Conservation (phyloP, 345 rosid species). For the Psidium guajava region DNA sequence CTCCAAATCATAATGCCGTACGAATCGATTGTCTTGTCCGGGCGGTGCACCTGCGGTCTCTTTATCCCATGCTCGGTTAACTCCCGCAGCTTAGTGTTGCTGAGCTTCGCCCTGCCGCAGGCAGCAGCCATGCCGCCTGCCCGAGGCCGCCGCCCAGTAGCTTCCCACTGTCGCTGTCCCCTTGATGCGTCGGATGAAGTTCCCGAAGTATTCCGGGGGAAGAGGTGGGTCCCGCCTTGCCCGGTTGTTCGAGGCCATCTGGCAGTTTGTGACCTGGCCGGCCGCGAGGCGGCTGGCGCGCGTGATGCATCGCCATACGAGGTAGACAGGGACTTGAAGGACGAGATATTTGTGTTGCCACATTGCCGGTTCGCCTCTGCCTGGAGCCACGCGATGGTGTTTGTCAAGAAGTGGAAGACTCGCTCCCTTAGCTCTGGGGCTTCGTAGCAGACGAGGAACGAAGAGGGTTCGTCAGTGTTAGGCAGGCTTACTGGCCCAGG, state of each 20-base stretch:
- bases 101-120: slow-evolving; percentile 28
- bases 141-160: slow-evolving; percentile 40
- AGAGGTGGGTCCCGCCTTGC: slow-evolving; percentile 39
- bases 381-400: background rate
- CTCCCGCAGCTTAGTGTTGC: slow-evolving; percentile 15
- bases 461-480: slow-evolving; percentile 13
- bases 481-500: slow-evolving; percentile 37
- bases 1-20: slow-evolving; percentile 64
- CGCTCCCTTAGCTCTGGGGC: slow-evolving; percentile 40
- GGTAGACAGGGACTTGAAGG: slow-evolving; percentile 57
- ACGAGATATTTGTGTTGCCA: slow-evolving; percentile 23
- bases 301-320: slow-evolving; percentile 54
- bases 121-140: slow-evolving; percentile 18
- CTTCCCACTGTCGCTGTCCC: slow-evolving; percentile 30
- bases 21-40: slow-evolving; percentile 25
- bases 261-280: slow-evolving; percentile 25
- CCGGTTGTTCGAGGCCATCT: slow-evolving; percentile 36
- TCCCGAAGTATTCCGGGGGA: slow-evolving; percentile 43
- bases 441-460: slow-evolving; percentile 27
- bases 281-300: slow-evolving; percentile 17
- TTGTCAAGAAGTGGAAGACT: background rate
- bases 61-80: slow-evolving; percentile 30
- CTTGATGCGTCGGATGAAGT: slow-evolving; percentile 22
- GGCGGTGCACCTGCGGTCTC: slow-evolving; percentile 6
- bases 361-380: background rate